phyloP scores from a whole-genome alignment of 2,329 filamentous ascomycete genomes.

The Xylariaceae sp. region DNA sequence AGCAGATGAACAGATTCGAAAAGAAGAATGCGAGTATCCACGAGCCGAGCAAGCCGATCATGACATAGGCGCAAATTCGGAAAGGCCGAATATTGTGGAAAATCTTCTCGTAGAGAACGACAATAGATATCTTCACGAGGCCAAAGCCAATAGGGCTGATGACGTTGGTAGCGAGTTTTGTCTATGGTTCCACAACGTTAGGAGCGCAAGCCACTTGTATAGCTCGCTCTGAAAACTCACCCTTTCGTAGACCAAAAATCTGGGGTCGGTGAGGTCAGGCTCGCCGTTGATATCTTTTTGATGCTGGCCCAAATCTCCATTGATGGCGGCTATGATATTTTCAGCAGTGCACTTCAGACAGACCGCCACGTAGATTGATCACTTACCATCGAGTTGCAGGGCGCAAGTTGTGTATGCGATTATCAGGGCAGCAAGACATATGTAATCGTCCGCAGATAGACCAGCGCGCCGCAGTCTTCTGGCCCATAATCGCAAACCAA shows the following conservation, averaged over 20 bases:
- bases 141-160: constrained; percentile 18
- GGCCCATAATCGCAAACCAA: constrained; percentile 17
- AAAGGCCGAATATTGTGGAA: constrained; percentile 15
- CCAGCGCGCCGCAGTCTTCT: constrained; percentile 9
- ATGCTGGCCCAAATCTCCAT: constrained; percentile 20
- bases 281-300: constrained; percentile 14
- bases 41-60: constrained; percentile 13
- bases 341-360: background rate
- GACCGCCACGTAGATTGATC: background rate
- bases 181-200: constrained; percentile 7
- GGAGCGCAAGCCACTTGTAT: background rate
- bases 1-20: constrained; percentile 26
- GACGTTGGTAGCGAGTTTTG: constrained; percentile 21
- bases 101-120: constrained; percentile 20
- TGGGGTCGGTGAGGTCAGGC: constrained; percentile 19
- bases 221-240: constrained; percentile 7
- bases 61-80: constrained; percentile 11
- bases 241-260: constrained; percentile 20
- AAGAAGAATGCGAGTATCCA: constrained; percentile 27
- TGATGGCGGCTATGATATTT: constrained; percentile 11
- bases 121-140: constrained; percentile 20
- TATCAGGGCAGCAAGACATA: constrained; percentile 10
- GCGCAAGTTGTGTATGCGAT: constrained; percentile 13
- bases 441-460: constrained; percentile 14
- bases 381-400: constrained; percentile 14